phyloP scores from a whole-genome alignment of 148 eudicot genomes.

The Tetragonia tetragonoides region DNA sequence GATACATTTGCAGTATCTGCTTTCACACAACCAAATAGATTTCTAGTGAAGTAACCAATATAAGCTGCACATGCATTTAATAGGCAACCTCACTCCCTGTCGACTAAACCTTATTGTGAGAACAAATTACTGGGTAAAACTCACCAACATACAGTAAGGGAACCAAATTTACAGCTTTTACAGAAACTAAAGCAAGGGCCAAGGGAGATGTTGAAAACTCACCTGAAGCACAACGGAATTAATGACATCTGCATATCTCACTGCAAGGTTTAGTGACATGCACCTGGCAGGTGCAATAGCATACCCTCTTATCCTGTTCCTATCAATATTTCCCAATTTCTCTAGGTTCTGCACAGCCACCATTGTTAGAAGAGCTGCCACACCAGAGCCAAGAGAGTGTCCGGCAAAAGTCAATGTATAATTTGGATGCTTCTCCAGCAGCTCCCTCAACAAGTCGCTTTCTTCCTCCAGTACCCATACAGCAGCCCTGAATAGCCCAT shows the following conservation, averaged over 20 bases:
- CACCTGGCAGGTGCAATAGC: constrained; percentile 98
- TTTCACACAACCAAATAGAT: not conserved
- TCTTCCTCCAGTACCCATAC: constrained; percentile 71
- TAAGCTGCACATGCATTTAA: not conserved
- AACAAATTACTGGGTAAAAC: not conserved
- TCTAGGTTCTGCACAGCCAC: constrained; percentile 66
- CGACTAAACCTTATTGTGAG: not conserved
- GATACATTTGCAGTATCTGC: not conserved
- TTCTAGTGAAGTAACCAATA: not conserved
- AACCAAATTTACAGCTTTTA: not conserved
- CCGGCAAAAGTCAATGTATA: constrained; percentile 84
- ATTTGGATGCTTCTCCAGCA: constrained; percentile 57
- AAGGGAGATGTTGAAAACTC: constrained; percentile 13
- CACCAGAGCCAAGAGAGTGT: constrained; percentile 97
- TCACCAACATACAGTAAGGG: not conserved
- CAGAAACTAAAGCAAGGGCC: not conserved
- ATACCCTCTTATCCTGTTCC: constrained; percentile 79
- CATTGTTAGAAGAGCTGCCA: constrained; percentile 76
- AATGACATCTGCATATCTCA: constrained; percentile 95
- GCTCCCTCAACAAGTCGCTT: constrained; percentile 57
- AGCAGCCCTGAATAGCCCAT: constrained; percentile 83
- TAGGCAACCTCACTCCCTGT: not conserved
- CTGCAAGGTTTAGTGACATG: constrained; percentile 92
- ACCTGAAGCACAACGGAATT: constrained; percentile 95
- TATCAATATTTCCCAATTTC: constrained; percentile 59